Conservation (phyloP, 805 yeast genomes). For the Cyberlindnera samutprakarnensis region DNA sequence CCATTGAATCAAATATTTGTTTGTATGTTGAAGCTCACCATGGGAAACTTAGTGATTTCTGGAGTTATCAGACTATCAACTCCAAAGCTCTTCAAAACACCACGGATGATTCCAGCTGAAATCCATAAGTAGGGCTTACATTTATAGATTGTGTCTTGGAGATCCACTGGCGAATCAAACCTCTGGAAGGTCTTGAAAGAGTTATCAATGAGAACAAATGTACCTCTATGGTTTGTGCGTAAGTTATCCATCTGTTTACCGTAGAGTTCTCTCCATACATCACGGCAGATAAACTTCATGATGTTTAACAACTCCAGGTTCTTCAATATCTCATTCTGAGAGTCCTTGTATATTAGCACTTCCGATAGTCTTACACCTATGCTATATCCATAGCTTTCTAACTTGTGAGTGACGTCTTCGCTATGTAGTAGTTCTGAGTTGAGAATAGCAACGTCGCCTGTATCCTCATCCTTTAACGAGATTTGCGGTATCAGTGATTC, state of each 20-base stretch:
- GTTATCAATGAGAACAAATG: conserved; percentile 71
- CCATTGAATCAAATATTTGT: conserved; percentile 33
- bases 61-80: conserved; percentile 58
- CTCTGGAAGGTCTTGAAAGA: conserved; percentile 46
- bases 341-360: conserved; percentile 37
- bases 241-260: conserved; percentile 87
- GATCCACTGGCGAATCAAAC: conserved; percentile 39
- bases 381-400: conserved; percentile 65
- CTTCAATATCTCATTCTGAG: conserved; percentile 36
- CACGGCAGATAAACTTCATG: conserved; percentile 89
- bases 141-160: conserved; percentile 35
- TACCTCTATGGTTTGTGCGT: conserved; percentile 85
- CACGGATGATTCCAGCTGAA: conserved; percentile 71
- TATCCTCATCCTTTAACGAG: conserved; percentile 14
- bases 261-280: conserved; percentile 77
- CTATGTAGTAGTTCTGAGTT: conserved; percentile 28
- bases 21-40: conserved; percentile 67
- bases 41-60: conserved; percentile 53
- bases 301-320: conserved; percentile 66
- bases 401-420: conserved; percentile 48
- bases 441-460: conserved; percentile 37
- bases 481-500: conserved; percentile 8
- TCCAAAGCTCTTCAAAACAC: conserved; percentile 63
- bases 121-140: conserved; percentile 52
- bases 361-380: conserved; percentile 57